Base-by-base conservation (phyloP, 768 basidiomycete species). In the Suillus decipiens region DNA sequence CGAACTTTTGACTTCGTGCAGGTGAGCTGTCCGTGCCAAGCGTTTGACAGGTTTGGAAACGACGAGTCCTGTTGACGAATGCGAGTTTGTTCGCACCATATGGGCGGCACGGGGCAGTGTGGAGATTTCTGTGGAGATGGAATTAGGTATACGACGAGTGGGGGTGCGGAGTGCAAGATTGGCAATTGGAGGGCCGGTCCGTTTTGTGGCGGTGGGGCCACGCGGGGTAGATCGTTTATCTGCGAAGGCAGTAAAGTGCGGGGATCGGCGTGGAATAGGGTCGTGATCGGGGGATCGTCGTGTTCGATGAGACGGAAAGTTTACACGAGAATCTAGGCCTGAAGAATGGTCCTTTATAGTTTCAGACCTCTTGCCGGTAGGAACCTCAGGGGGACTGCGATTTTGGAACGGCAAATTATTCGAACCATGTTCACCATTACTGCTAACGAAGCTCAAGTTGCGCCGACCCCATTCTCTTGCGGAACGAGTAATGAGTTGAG, bases 21-120 rank as follows among this genome's bases (percentile, higher is more conserved):
- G 67, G 77, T 91, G 89, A 3, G 89, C 86, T 0, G 79, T 87
- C 42, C 86, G 78, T 24, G 88, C 89, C 82, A 86, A 87, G 42
- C 80, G 80, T 64, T 81, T 84, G 19, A 83, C 81, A 0, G 79
- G 79, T 60, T 82, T 82, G 58, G 75, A 78, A 8, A 62, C 58
- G 22, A 73, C 12, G 24, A 41, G 56, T 19, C 56, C 56, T 28
- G 24, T 24, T 12, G 39, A 57, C 41, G 56, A 74, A n/a, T 80
- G 79, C 3, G 85, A 86, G 64, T 72, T 81, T n/a, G 82, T 79
- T 19, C 82, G 78, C 59, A 80, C 78, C 17, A 84, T 68, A 2
- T 63, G 74, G 1, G 80, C 76, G 2, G 80, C 77, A 33, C 80
- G 76, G 42, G 73, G 70, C 43, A 70, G 59, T 37, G 70, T 64